Conservation (phyloP, 2,329 filamentous ascomycete genomes). For the Penicillium paneum region DNA sequence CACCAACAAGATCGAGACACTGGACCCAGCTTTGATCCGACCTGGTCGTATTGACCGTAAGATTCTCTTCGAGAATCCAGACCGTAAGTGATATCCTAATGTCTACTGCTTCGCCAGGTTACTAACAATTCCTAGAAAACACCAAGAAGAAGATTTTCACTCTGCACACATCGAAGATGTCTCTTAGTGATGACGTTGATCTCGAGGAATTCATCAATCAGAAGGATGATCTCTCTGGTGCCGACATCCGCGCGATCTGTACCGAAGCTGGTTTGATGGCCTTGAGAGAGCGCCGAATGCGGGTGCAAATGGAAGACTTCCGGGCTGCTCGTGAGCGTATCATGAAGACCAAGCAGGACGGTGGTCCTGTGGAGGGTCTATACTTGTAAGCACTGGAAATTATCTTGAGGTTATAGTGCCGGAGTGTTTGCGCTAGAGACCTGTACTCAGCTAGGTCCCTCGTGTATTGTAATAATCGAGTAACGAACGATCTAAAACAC, state of each 20-base stretch:
- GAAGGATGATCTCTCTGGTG: slow-evolving; percentile 95
- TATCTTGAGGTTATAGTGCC: slow-evolving; percentile 5
- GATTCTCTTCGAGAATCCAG: slow-evolving; percentile 75
- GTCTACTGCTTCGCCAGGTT: neutral
- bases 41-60: slow-evolving; percentile 98
- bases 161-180: slow-evolving; percentile 98
- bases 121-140: slow-evolving; percentile 57
- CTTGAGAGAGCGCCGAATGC: slow-evolving; percentile 90
- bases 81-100: slow-evolving; percentile 50
- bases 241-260: slow-evolving; percentile 98
- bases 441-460: slow-evolving; percentile 9
- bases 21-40: slow-evolving; percentile 93
- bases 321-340: slow-evolving; percentile 87
- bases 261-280: slow-evolving; percentile 95
- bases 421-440: slow-evolving; percentile 2
- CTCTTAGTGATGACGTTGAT: slow-evolving; percentile 90
- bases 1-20: slow-evolving; percentile 98
- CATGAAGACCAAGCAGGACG: slow-evolving; percentile 97
- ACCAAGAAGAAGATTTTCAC: slow-evolving; percentile 98
- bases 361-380: slow-evolving; percentile 86
- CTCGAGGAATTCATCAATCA: slow-evolving; percentile 97
- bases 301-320: slow-evolving; percentile 99
- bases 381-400: slow-evolving; percentile 69
- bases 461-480: slow-evolving; percentile 29
- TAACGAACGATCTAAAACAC: slow-evolving; percentile 12